Base-by-base conservation (phyloP, 805 yeast species). In the Vanderwaltozyma yarrowii region DNA sequence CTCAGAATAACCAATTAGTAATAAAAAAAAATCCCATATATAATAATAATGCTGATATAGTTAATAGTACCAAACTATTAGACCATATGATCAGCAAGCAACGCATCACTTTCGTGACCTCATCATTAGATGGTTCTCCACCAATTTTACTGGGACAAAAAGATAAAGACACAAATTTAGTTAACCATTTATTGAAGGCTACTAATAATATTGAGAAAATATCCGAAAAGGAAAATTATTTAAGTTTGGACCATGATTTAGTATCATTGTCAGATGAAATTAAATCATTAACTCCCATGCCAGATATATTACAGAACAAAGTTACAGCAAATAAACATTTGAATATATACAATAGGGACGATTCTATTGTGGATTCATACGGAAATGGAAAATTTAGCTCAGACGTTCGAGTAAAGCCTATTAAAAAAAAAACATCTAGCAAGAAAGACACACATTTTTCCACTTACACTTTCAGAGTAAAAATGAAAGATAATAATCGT, bases 401-500 rank as follows among this genome's bases (percentile, higher is more conserved):
- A 3, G 51, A 44, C 18, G 26, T 35, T n/a, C 45, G 42, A 30
- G 20, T 38, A 8, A 45, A 40, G 35, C 35, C 36, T 13, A 39
- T 37, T 21, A 42, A 32, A 28, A 44, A 40, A 15, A 39, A 38
- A 17, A 23, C 35, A 3, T 43, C n/a, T n/a, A n/a, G n/a, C 33
- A 19, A 41, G 35, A 11, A 32, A 45, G 12, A 37, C 45, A 13
- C 41, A 13, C 39, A 48, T 14, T 49, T 42, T 29, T 44, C 52
- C 8, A 50, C 52, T 7, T 51, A 45, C 24, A 47, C 50, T 7
- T 51, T 53, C 37, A 52, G 45, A 35, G 51, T 53, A 14, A 44
- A 46, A 15, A 35, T 45, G 32, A 45, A 46, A 30, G 45, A 43
- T 17, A 32, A 26, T 16, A 20, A 19, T 13, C 16, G 14, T n/a